Evolutionary conservation across 257 asterid genomes (phyloP), one percentile per base, ranked within the genome.

Genomic region (Solanum sejunctum): DNA sequence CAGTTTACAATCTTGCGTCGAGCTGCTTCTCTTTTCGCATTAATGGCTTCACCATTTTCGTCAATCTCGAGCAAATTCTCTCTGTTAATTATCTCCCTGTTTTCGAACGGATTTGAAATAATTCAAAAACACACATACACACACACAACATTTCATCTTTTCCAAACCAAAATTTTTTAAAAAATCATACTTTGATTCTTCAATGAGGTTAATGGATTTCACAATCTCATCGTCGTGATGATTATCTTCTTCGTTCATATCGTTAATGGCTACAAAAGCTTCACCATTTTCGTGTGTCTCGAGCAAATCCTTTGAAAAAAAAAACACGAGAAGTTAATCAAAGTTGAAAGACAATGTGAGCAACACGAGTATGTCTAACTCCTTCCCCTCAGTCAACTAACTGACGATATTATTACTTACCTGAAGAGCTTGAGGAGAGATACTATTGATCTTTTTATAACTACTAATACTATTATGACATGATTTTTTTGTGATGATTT

Each of bases 11-110:
- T 83, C 56, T 73, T 51, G 45, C 2, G 45, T 11, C 21, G 61
- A 61, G 89, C 90, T 84, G 83, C 82, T 8, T 88, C 72, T 45
- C 8, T 17, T 8, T 84, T 64, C 47, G 7, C 58, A 47, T 47
- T 21, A 21, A 12, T 71, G 49, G 49, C 13, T 12, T 10, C 26
- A 58, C 80, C 45, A 7, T 80, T 82, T 72, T 83, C 86, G 72
- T 78, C n/a, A 28, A 72, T 52, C 57, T 81, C 80, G 32, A 86
- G 85, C 60, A 64, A 49, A 49, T 49, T 10, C 54, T 49, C 54
- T 49, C 54, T 49, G 54, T 15, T 49, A 49, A 10, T 10, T 49
- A 49, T 49, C 11, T 9, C 54, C 13, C 54, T 49, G 54, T 9
- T 49, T 49, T 9, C 6, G 15, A 10, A 10, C 54, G 12, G 13